Conservation (phyloP, 441 rosid genomes). For the Pelargonium myrrhifolium region DNA sequence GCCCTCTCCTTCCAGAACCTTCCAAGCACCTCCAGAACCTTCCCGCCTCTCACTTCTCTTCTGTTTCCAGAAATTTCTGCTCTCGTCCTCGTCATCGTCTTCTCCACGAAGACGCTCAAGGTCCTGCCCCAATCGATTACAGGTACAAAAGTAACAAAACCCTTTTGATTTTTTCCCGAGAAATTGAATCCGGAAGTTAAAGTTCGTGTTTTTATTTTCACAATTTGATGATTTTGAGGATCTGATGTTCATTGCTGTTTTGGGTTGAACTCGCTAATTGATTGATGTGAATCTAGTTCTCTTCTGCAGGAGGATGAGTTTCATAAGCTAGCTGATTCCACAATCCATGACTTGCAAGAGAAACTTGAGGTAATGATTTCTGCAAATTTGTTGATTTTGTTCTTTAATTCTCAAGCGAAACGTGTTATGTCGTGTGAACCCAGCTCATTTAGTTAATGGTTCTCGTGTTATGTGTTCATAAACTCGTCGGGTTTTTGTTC, state of each 20-base stretch:
- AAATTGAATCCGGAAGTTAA: too few species aligned
- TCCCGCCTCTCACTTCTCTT: conserved; percentile 13
- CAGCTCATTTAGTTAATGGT: too few species aligned
- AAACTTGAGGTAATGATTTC: conserved; percentile 52
- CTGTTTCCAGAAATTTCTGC: conserved; percentile 41
- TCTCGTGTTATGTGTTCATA: too few species aligned
- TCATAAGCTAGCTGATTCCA: conserved; percentile 63
- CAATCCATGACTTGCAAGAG: conserved; percentile 69
- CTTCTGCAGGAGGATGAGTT: conserved; percentile 79
- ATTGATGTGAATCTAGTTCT: conserved; percentile 46
- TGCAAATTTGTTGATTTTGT: neutral
- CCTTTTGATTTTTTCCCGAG: neutral
- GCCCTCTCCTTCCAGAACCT: conserved; percentile 17
- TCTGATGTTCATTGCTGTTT: neutral
- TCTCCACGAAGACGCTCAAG: conserved; percentile 27
- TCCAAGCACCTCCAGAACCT: neutral
- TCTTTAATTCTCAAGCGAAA: neutral
- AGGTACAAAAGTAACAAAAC: conserved; percentile 38
- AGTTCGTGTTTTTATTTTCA: too few species aligned
- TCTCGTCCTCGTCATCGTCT: conserved; percentile 25
- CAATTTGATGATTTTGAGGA: too few species aligned
- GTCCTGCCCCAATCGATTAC: conserved; percentile 56
- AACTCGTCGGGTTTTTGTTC: too few species aligned
- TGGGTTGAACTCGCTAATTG: neutral
- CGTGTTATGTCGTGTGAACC: neutral